Evolutionary conservation across 2,329 filamentous ascomycete genomes (phyloP), one percentile per base, ranked within the genome.

Genomic region (Triangularia setosa): DNA sequence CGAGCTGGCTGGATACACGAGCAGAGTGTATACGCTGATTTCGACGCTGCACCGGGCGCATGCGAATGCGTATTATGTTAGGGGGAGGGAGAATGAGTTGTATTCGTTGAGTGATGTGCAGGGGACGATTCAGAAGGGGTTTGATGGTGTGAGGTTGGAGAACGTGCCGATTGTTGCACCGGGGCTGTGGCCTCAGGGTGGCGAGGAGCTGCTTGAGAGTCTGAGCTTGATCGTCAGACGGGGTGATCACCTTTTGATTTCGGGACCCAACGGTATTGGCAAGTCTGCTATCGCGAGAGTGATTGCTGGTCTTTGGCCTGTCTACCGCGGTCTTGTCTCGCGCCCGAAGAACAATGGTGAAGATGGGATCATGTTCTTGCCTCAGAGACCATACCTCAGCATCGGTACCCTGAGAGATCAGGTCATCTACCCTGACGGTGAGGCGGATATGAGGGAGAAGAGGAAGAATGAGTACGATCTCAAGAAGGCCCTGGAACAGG

Each of bases 291-390:
- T 99, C 58, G 82, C 92, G 4, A 89, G 95, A 58, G 87, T 98
- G 28, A 87, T 97, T 7, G 93, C 94, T 0, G 95, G 95, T 0
- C 82, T 99, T 9, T 99, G 96, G 95, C 96, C 95, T 0, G 90
- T 96, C 0, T 99, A 98, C 75, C 90, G 95, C 54, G 95, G 95
- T 2, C 83, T 99, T 1, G 92, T 97, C 18, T 96, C 91, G 64
- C 87, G 93, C 1, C 94, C 95, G 2, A 92, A 95, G 73, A 84
- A 81, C 44, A 85, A 87, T 52, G 93, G 93, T 44, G 84, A 89
- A 67, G 94, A 98, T 69, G 95, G 95, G 65, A 96, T 99, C 79
- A 98, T 99, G 93, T 98, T 99, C 79, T 84, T 99, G 11, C 95
- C 95, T 0, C 95, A 99, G 76, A 85, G 94, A 16, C 93, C 94